Conservation (phyloP, 495 filamentous ascomycete genomes). For the Durotheca rogersii region DNA sequence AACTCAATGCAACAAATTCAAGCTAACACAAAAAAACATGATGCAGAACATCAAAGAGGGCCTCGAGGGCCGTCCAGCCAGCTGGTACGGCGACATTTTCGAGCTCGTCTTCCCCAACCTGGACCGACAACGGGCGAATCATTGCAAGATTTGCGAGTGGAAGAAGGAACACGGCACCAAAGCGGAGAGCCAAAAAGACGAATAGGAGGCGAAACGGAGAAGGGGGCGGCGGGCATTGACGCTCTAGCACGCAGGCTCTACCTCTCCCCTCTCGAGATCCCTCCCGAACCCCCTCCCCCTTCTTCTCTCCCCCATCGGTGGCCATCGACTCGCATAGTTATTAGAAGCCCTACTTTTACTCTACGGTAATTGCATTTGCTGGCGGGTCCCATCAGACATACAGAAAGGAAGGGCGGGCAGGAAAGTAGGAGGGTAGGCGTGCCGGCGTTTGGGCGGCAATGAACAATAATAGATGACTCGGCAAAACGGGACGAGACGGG, state of each 20-base stretch:
- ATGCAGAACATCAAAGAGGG: slow-evolving; percentile 93
- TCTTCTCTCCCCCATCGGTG: too few species aligned
- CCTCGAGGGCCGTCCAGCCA: slow-evolving; percentile 82
- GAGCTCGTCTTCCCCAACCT: slow-evolving; percentile 84
- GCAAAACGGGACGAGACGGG: slow-evolving; percentile 22
- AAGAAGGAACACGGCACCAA: slow-evolving; percentile 54
- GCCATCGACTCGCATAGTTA: slow-evolving; percentile 26
- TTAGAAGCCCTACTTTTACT: slow-evolving; percentile 27
- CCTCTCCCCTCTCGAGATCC: too few species aligned
- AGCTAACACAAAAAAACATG: slow-evolving; percentile 44
- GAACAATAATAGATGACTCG: slow-evolving; percentile 29
- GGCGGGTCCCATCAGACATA: slow-evolving; percentile 30
- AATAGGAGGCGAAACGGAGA: slow-evolving; percentile 28
- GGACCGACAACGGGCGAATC: slow-evolving; percentile 69
- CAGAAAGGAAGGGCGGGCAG: too few species aligned
- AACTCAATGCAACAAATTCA: slow-evolving; percentile 21
- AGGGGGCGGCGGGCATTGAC: slow-evolving; percentile 4
- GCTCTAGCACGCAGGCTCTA: too few species aligned
- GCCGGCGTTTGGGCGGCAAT: slow-evolving; percentile 35
- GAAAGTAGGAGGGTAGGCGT: too few species aligned
- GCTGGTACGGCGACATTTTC: slow-evolving; percentile 95
- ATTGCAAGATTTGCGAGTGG: slow-evolving; percentile 61
- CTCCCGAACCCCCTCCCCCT: slow-evolving; percentile 27
- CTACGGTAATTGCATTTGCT: slow-evolving; percentile 32
- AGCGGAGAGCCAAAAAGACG: slow-evolving; percentile 41